phyloP scores from a whole-genome alignment of 805 yeast genomes.

The Cyberlindnera xishuangbannaensis region DNA sequence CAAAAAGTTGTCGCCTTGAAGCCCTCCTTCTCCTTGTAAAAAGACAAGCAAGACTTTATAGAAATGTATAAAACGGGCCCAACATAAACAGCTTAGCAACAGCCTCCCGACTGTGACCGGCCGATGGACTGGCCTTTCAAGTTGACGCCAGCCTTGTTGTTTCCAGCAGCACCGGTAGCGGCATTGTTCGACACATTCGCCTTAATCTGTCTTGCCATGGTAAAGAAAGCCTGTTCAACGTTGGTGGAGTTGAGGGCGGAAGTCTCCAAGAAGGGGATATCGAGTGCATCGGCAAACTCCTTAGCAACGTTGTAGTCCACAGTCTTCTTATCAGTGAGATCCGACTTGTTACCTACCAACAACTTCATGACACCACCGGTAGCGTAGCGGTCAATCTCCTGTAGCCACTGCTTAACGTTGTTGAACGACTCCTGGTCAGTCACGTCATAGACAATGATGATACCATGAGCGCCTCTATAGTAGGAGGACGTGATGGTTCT shows the following conservation, averaged over 20 bases:
- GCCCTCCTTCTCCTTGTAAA: too few relatives aligned
- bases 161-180: conserved; percentile 27
- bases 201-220: conserved; percentile 98
- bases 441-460: conserved; percentile 95
- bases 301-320: conserved; percentile 95
- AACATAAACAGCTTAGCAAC: too few relatives aligned
- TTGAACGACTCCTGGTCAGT: conserved; percentile 96
- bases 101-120: conserved; percentile 20
- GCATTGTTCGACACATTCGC: conserved; percentile 77
- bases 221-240: conserved; percentile 96
- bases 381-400: conserved; percentile 97
- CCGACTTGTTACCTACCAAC: conserved; percentile 95
- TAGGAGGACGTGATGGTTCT: conserved; percentile 96
- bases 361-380: conserved; percentile 96
- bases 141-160: conserved; percentile 62
- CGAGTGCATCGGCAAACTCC: conserved; percentile 94
- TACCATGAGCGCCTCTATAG: conserved; percentile 98
- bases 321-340: conserved; percentile 85
- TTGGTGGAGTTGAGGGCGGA: conserved; percentile 92
- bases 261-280: conserved; percentile 93
- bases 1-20: too few relatives aligned
- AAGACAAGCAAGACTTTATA: too few relatives aligned
- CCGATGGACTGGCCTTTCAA: conserved; percentile 62
- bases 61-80: too few relatives aligned
- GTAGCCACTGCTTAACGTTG: conserved; percentile 97